Percentiles rank a stretch among this genome's conserved stretches.
Evolutionary conservation across 208 protist species (phyloP).

Genomic region (Herpetomonas muscarum): DNA sequence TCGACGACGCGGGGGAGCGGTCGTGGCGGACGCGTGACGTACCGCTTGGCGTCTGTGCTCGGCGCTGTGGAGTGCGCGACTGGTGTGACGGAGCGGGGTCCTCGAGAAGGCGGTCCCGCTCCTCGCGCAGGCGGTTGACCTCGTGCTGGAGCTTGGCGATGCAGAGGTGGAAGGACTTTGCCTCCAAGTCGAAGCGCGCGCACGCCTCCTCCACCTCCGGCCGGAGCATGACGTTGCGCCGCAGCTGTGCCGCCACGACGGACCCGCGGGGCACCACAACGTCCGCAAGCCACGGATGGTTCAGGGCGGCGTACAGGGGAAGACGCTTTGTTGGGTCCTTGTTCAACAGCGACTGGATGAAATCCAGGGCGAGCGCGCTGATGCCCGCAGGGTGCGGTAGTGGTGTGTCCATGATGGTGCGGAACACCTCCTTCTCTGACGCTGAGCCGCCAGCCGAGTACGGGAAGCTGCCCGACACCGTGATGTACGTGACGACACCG

Average conservation of each 20-base stretch:
- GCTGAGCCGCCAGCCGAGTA: slow-evolving; percentile 89
- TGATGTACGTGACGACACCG: slow-evolving; percentile 96
- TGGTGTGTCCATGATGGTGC: slow-evolving; percentile 81
- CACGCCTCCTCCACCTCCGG: slow-evolving; percentile 63
- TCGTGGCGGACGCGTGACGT: slow-evolving; percentile 34
- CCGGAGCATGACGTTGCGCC: slow-evolving; percentile 15
- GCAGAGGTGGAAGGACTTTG: slow-evolving; percentile 57
- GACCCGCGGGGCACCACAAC: slow-evolving; percentile 68
- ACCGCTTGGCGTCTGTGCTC: slow-evolving; percentile 59
- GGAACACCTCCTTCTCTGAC: slow-evolving; percentile 90
- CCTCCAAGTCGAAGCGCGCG: slow-evolving; percentile 71
- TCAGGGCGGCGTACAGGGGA: slow-evolving; percentile 79
- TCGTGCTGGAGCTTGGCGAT: slow-evolving; percentile 73
- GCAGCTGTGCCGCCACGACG: slow-evolving; percentile 59
- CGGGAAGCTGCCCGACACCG: slow-evolving; percentile 95
- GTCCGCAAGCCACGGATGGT: slow-evolving; percentile 85
- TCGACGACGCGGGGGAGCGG: slow-evolving; percentile 32
- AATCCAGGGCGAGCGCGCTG: slow-evolving; percentile 57
- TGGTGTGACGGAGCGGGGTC: slow-evolving; percentile 18
- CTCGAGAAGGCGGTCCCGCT: slow-evolving; percentile 38
- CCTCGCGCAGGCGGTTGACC: slow-evolving; percentile 51
- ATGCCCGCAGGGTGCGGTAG: slow-evolving; percentile 76
- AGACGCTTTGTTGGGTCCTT: slow-evolving; percentile 88
- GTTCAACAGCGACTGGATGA: slow-evolving; percentile 83
- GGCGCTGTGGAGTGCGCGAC: slow-evolving; percentile 44